These are phyloP conservation scores for Daedaleopsis nitida DNA, from an alignment of 768 basidiomycete genomes.

Conservation along the genomic window DNA sequence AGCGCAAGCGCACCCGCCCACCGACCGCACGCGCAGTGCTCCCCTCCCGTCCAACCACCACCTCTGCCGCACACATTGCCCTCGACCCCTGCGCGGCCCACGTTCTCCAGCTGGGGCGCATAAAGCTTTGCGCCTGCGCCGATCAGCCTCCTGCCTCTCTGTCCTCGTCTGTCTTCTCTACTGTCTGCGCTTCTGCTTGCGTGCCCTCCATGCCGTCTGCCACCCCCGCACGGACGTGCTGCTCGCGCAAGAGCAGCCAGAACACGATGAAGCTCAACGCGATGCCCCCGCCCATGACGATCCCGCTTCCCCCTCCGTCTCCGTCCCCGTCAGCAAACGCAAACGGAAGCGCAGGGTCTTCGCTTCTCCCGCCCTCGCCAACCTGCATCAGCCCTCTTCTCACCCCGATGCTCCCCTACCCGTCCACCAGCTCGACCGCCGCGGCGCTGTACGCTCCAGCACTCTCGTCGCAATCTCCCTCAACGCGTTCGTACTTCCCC, in stretches of 20 bases:
- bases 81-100: not conserved
- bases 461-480: not conserved
- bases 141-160: not conserved
- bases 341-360: not conserved
- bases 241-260: not conserved
- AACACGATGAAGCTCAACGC: not conserved
- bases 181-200: too few species aligned
- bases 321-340: not conserved
- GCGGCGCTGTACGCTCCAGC: not conserved
- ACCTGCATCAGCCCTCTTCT: not conserved
- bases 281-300: not conserved
- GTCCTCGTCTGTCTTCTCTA: not conserved
- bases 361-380: not conserved
- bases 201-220: constrained; percentile 1
- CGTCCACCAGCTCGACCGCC: not conserved
- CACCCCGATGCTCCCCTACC: not conserved
- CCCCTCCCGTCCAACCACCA: not conserved
- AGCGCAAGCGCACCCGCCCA: not conserved
- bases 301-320: not conserved
- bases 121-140: not conserved
- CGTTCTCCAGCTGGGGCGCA: not conserved
- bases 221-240: not conserved
- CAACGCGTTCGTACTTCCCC: constrained; percentile 6
- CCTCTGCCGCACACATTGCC: not conserved
- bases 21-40: not conserved